Evolutionary conservation across 2,329 filamentous ascomycete genomes (phyloP), one percentile per base, ranked within the genome.

Genomic region (Fulvia fulva): DNA sequence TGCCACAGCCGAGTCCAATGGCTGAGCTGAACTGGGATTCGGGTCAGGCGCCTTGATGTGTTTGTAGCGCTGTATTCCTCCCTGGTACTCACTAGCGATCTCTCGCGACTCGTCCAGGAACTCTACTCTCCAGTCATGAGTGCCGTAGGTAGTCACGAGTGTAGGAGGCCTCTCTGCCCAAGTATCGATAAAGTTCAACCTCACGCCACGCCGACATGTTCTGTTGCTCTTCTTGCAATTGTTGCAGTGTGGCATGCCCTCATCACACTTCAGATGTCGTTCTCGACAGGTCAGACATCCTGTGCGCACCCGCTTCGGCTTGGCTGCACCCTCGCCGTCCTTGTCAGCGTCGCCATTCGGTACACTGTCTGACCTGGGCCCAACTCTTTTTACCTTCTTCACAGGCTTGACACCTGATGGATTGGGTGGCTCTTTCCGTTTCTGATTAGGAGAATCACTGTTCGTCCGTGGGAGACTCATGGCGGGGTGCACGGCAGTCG

Each of bases 241-340:
- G 67, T 88, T 80, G 69, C 84, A 87, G 56, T 78, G 76, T 9
- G 84, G 83, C 60, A 80, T 69, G 5, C 80, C 87, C 73, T 96
- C 91, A 70, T 96, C 92, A 73, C 92, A 96, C 74, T 96, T 96
- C 53, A 96, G 78, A 78, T 96, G 92, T 49, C 91, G 81, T 73
- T 96, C 89, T 65, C 92, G 83, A 74, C 92, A 97, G 2, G 92
- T 97, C 64, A 96, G 77, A 72, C 92, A 97, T 37, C 92, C 92
- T 2, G 92, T 97, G 49, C 93, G 86, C 19, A 95, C 91, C 63
- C 92, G 82, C 75, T 88, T 93, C n/a, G 90, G 86, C 73, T 92
- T 93, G 62, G 58, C 51, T 6, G 64, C 65, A 25, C 63, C 68
- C 28, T 70, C 69, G 37, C 60, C 65, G 55, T 70, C 69, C 53